phyloP scores from a whole-genome alignment of 192 early-diverging fungal species.

The Coemansia sp. region DNA sequence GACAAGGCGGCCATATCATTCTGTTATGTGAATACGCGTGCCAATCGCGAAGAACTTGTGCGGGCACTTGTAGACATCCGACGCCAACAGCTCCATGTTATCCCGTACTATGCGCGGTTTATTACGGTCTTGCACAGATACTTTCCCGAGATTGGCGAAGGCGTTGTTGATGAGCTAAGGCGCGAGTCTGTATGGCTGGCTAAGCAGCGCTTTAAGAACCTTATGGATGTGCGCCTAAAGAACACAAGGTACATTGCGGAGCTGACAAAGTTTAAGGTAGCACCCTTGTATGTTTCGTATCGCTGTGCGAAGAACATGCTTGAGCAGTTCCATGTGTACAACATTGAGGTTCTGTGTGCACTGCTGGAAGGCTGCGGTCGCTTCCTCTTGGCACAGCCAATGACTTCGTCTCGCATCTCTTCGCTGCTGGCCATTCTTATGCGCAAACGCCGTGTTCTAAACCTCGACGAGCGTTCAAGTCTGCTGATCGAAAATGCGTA shows the following conservation, averaged over 20 bases:
- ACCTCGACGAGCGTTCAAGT: slow-evolving; percentile 79
- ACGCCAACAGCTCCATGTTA: slow-evolving; percentile 74
- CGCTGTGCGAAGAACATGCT: slow-evolving; percentile 82
- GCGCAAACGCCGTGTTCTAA: slow-evolving; percentile 82
- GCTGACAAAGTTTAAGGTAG: slow-evolving; percentile 91
- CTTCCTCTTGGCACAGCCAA: slow-evolving; percentile 76
- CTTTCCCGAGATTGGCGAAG: slow-evolving; percentile 82
- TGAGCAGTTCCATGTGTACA: slow-evolving; percentile 82
- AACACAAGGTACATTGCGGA: slow-evolving; percentile 88
- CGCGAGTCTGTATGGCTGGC: slow-evolving; percentile 63
- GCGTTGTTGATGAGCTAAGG: slow-evolving; percentile 62
- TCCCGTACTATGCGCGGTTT: slow-evolving; percentile 91
- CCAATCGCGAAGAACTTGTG: slow-evolving; percentile 73
- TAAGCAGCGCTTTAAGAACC: slow-evolving; percentile 63
- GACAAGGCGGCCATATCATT: slow-evolving; percentile 92
- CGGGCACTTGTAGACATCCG: slow-evolving; percentile 77
- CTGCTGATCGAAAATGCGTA: slow-evolving; percentile 96
- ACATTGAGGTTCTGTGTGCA: slow-evolving; percentile 81
- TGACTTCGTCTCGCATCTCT: slow-evolving; percentile 68
- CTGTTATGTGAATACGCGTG: slow-evolving; percentile 86
- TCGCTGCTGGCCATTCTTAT: slow-evolving; percentile 84
- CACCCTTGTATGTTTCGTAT: slow-evolving; percentile 77
- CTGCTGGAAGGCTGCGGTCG: slow-evolving; percentile 89
- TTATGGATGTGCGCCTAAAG: slow-evolving; percentile 49
- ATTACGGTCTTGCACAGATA: slow-evolving; percentile 85